Evolutionary conservation across 345 rosid species (phyloP).

Genomic region (Brassica nigra): DNA sequence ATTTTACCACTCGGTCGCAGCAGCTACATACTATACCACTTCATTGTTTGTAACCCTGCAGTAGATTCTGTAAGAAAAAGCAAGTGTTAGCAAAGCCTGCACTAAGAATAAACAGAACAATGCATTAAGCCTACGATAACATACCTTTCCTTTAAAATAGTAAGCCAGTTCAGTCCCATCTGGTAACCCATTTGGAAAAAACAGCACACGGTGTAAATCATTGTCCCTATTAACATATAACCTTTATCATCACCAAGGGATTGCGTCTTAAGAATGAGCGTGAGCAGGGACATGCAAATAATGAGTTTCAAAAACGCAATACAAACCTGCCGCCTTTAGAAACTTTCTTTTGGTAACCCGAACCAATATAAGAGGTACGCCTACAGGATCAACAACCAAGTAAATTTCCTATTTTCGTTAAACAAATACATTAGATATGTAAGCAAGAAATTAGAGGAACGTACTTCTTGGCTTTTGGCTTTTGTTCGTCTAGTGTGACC

Average conservation of each 20-base stretch:
- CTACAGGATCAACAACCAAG: conserved; percentile 41
- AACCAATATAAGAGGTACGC: conserved; percentile 42
- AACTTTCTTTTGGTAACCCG: conserved; percentile 52
- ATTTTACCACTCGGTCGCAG: conserved; percentile 64
- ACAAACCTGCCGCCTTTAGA: conserved; percentile 59
- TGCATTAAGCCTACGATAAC: conserved; percentile 15
- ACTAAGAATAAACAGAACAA: neutral
- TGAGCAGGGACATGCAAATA: conserved; percentile 7
- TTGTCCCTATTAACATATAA: conserved; percentile 62
- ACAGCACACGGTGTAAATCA: conserved; percentile 77
- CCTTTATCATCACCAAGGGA: neutral
- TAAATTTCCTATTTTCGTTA: neutral
- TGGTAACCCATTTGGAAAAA: conserved; percentile 83
- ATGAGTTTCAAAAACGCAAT: conserved; percentile 6
- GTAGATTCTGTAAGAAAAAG: conserved; percentile 49
- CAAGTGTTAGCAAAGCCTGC: conserved; percentile 18
- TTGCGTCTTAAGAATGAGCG: conserved; percentile 20
- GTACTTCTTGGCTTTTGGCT: conserved; percentile 56
- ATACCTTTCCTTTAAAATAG: conserved; percentile 70
- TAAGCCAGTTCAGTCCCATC: conserved; percentile 86
- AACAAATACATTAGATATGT: conserved; percentile 1
- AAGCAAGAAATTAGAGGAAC: conserved; percentile 11
- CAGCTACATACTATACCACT: conserved; percentile 81
- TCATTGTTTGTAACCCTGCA: conserved; percentile 78
- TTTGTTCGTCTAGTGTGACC: no score